Base-by-base conservation (phyloP, 2,329 filamentous ascomycete species). In the Ophiostoma piceae region DNA sequence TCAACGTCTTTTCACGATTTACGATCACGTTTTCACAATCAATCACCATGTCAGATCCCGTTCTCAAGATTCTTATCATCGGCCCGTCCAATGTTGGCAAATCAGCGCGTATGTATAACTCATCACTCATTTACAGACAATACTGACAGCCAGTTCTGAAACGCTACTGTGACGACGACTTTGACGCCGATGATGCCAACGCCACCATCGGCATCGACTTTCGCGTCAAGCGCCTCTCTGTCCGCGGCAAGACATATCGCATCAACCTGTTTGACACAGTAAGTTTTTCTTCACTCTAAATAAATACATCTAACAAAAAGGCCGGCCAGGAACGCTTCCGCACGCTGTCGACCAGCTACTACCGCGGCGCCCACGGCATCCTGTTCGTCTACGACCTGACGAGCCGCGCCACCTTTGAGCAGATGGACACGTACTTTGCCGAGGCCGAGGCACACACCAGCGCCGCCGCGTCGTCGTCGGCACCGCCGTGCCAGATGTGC, bases 141-240 rank as follows among this genome's bases (percentile, higher is more conserved):
- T n/a, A n/a, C 66, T 57, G 39, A 69, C 43, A 41, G 66, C 37
- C 7, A 85, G 84, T 86, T 71, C 77, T 86, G 66, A 80, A 84
- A 71, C 79, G 84, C 74, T 87, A 86, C 73, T 85, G 83, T 75
- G 84, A 86, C 72, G 83, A 86, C 75, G 83, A 85, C 73, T 87
- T 85, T 73, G 84, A 87, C 71, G 81, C 83, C 5, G 84, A 86
- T 74, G 81, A 80, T 47, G 82, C 83, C 3, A 82, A 84, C 7
- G 84, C 84, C 6, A 86, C 84, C 2, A 86, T 86, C 72, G 84
- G 84, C 39, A 84, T 86, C 71, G 84, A 87, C 74, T 86, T 84
- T 76, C 84, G 85, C 85, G 80, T 82, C 74, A 86, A 86, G 74
- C 85, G 81, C 67, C 78, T 86, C 51, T 82, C 81, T 16, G 81